A percentile compares a stretch with the other conserved stretches of the same genome.
Evolutionary conservation across 1,284 basidiomycete species (phyloP).

Genomic region (Veloporphyrellus conicus): DNA sequence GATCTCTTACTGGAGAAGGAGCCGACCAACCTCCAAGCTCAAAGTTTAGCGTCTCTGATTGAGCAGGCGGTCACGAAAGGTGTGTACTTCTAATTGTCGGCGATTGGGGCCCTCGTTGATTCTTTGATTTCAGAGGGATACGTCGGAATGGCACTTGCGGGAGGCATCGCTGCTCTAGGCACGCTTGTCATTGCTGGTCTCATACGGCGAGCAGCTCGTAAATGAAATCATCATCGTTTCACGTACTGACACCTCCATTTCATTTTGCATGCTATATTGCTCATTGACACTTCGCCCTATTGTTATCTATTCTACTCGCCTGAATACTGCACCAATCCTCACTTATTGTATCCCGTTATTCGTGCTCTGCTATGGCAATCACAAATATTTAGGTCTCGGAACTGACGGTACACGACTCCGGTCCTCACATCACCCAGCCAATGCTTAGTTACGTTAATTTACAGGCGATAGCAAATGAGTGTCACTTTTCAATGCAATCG

Average conservation of each 20-base stretch:
- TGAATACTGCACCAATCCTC: constrained; percentile 12
- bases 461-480: constrained; percentile 15
- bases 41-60: constrained; percentile 80
- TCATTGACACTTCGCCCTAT: constrained; percentile 4
- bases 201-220: constrained; percentile 78
- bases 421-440: constrained; percentile 1
- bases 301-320: constrained; percentile 10
- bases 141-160: constrained; percentile 91
- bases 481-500: constrained; percentile 26
- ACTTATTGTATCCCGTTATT: constrained; percentile 32
- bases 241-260: constrained; percentile 12
- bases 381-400: constrained; percentile 12
- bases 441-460: constrained; percentile 34
- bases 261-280: constrained; percentile 14
- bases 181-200: constrained; percentile 79
- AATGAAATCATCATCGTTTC: constrained; percentile 46
- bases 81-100: constrained; percentile 29
- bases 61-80: constrained; percentile 86
- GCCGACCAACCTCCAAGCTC: constrained; percentile 90
- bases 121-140: constrained; percentile 66
- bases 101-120: constrained; percentile 2
- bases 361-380: constrained; percentile 7
- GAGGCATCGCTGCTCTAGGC: constrained; percentile 83
- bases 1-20: constrained; percentile 89
- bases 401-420: constrained; percentile 8